phyloP scores from a whole-genome alignment of 352 stramenopile genomes.

The Phytophthora pisi region DNA sequence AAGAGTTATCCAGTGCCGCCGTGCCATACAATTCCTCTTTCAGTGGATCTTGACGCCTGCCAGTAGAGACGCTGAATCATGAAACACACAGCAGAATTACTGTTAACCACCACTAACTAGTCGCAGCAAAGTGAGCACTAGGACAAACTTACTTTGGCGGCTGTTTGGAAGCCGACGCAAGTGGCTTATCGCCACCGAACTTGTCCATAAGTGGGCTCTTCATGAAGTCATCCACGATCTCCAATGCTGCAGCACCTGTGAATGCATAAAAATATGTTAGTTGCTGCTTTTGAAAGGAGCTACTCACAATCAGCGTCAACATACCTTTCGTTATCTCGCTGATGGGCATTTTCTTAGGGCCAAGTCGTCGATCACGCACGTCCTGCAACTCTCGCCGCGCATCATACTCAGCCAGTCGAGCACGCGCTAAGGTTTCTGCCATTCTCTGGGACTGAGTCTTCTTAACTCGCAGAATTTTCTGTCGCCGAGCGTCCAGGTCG shows the following conservation, averaged over 20 bases:
- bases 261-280: neutral
- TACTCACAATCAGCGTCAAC: neutral
- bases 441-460: conserved; percentile 82
- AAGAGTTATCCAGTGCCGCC: conserved; percentile 47
- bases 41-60: conserved; percentile 38
- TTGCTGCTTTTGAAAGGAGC: neutral
- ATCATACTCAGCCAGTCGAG: conserved; percentile 67
- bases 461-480: conserved; percentile 74
- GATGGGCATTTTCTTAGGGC: conserved; percentile 48
- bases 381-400: conserved; percentile 39
- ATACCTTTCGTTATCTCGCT: conserved; percentile 65
- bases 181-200: conserved; percentile 36
- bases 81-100: neutral
- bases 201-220: conserved; percentile 76
- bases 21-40: conserved; percentile 73
- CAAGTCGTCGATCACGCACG: conserved; percentile 19
- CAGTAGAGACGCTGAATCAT: conserved; percentile 1
- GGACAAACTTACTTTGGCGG: conserved; percentile 13
- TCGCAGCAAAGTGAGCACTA: neutral
- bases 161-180: conserved; percentile 1
- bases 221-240: conserved; percentile 87
- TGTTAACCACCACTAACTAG: neutral
- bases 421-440: conserved; percentile 64
- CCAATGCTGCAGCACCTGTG: conserved; percentile 69
- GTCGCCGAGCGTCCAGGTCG: conserved; percentile 51